Base-by-base conservation (phyloP, 75 land plant genomes). In the Chamaecyparis obtusa region DNA sequence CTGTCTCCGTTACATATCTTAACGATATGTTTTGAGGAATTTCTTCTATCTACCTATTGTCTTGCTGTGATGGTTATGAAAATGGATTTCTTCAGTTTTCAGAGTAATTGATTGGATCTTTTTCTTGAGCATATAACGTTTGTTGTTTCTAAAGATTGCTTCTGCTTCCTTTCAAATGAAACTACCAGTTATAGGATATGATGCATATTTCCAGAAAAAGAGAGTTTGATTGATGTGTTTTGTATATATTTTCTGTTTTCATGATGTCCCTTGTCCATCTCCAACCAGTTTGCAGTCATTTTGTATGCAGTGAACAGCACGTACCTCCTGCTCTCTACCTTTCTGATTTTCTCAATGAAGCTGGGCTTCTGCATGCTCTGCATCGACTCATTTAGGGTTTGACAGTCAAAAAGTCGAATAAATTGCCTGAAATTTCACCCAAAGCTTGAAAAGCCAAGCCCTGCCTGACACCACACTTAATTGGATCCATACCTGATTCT, bases 331-430 rank as follows among this genome's bases (percentile, higher is more conserved):
- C 93, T 93, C 94, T 95, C 96, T 35, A 91, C 96, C 85, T 95
- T 93, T 84, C 90, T 95, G 60, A 95, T 95, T 83, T 94, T 95
- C 92, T 84, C 94, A 75, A 95, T 95, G 96, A 95, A 95, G 90
- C 92, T 95, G 30, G 95, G 95, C 21, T 94, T 94, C 80, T 94
- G 95, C 83, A 95, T 95, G 96, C 92, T 94, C 84, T 94, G 95
- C 87, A 92, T 93, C 15, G 93, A 93, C 51, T 93, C 94, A 48
- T 48, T 48, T 48, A 48, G 49, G 49, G 0, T 48, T 48, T 48
- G 49, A 7, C 9, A 48, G 49, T 48, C 49, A 48, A 48, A 46
- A 46, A 48, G 49, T 9, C 49, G 49, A 48, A 48, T 48, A 7
- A 48, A 48, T 48, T 48, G 49, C 49, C 49, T 48, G 10, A 48